Evolutionary conservation across 371 early-diverging fungal species (phyloP), one percentile per base, ranked within the genome.

Genomic region (Funneliformis caledonium): DNA sequence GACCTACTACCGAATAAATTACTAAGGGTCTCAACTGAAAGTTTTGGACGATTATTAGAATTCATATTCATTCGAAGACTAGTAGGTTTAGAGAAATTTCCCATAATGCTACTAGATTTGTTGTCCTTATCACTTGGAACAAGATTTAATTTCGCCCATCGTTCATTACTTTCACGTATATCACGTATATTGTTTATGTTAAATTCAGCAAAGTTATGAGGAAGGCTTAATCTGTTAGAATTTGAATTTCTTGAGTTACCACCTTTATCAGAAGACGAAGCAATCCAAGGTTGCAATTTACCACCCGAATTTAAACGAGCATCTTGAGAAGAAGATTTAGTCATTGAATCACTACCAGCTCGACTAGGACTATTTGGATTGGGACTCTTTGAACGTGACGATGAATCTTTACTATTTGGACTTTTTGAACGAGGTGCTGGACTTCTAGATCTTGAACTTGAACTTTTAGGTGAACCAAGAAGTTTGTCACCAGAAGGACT

Each of bases 111-210:
- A 19, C 14, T 42, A 56, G 31, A 33, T 68, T 45, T 48, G 22
- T 22, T 26, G 12, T 74, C 19, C 22, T 47, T 76, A 43, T 60
- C 45, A 19, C 5, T 45, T 37, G 62, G 26, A 14, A 47, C 47
- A 14, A 78, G 69, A 16, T 78, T 78, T 22, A 68, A 33, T 78
- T 33, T 78, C 3, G 78, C 78, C 78, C 67, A 78, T 48, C 67
- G 67, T 68, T 78, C 78, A 67, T 78, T 78, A 50, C 61, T 78
- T 56, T 78, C 78, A n/a, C 68, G 67, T 31, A 67, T 76, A n/a
- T 37, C 37, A 37, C 37, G 37, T 22, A 74, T 76, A 37, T 22
- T 78, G 48, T 73, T 73, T 74, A 59, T 22, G 14, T 37, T 50
- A 56, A 33, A 11, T 22, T 78, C 68, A 45, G 65, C 26, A 65